A percentile compares a stretch with the other conserved stretches of the same genome.
Evolutionary conservation across 495 filamentous ascomycete species (phyloP).

Genomic region (Acidiella bohemica): DNA sequence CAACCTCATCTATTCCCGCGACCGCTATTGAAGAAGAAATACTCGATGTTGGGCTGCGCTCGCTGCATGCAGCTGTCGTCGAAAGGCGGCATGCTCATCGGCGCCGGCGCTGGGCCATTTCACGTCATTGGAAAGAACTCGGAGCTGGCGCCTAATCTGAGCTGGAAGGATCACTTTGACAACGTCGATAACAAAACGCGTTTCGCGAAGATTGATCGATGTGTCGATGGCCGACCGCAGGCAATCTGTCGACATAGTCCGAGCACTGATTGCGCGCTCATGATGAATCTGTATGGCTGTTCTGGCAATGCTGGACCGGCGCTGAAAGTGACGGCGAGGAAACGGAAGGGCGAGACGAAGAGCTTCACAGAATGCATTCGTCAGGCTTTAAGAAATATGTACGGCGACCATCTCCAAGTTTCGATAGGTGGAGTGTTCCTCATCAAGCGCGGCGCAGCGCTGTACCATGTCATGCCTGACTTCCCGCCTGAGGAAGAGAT

Average conservation of each 20-base stretch:
- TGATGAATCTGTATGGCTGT: constrained; percentile 17
- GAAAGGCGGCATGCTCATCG: constrained; percentile 10
- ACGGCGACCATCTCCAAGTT: constrained; percentile 6
- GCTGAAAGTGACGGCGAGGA: constrained; percentile 12
- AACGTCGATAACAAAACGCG: constrained; percentile 6
- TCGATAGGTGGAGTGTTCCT: constrained; percentile 14
- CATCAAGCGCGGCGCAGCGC: constrained; percentile 8
- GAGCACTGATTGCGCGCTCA: constrained; percentile 14
- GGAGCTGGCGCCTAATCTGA: constrained; percentile 13
- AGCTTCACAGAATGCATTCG: constrained; percentile 17
- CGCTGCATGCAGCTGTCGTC: constrained; percentile 4
- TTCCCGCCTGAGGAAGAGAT: constrained; percentile 8
- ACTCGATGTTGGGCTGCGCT: constrained; percentile 11
- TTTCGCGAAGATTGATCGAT: constrained; percentile 3
- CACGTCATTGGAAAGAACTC: constrained; percentile 8
- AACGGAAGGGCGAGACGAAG: constrained; percentile 8
- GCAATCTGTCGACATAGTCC: constrained; percentile 2
- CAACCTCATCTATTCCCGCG: constrained; percentile 17
- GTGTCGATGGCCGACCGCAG: background rate
- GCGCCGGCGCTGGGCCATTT: constrained; percentile 16
- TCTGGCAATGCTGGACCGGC: constrained; percentile 5
- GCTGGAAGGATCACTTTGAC: constrained; percentile 5
- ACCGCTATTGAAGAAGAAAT: constrained; percentile 11
- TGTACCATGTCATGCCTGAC: constrained; percentile 17
- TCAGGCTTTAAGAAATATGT: constrained; percentile 2